Base-by-base conservation (phyloP, 441 rosid species). In the Geranium incanum region DNA sequence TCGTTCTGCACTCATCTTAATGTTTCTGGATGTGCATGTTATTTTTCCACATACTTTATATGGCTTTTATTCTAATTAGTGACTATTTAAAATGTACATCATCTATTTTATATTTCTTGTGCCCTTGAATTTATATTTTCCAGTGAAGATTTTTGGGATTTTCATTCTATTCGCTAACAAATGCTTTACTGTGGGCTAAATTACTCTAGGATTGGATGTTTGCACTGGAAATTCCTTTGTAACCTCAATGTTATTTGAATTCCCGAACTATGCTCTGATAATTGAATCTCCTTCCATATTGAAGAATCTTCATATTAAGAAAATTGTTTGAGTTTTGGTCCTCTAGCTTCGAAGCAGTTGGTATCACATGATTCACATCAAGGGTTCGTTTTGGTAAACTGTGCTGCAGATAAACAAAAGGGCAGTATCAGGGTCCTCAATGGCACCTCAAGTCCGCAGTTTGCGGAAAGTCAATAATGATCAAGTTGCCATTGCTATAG, bases 401-500 rank as follows among this genome's bases (percentile, higher is more conserved):
- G 82, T 57, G 55, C 18, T 84, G 81, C 85, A 95, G 99, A 79
- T 87, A 75, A 89, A 89, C 86, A 95, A 91, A 83, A 72, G 98
- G 92, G 74, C 87, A 1, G 83, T 74, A 57, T 72, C 95, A 62
- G 91, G 86, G 64, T 69, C 89, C 69, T 77, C 90, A 18, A 78
- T 84, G 45, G 79, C 91, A 79, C 86, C 94, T 78, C 97, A 92
- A 84, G 94, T 94, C 75, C 86, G 98, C 70, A 89, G 97, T 83
- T 78, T 90, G 78, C 97, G 96, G 5, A 96, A 96, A 75, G 90
- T 79, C 75, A 94, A 89, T 71, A 96, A 84, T 45, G 99, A 96
- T 75, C 97, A 94, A 85, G 93, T 96, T 66, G 94, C 95, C 66
- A 84, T 96, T 79, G 90, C 94, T 57, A 89, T 96, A 70, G 97